phyloP scores from a whole-genome alignment of 2,329 filamentous ascomycete species.

The Westerdykella aurantiaca region DNA sequence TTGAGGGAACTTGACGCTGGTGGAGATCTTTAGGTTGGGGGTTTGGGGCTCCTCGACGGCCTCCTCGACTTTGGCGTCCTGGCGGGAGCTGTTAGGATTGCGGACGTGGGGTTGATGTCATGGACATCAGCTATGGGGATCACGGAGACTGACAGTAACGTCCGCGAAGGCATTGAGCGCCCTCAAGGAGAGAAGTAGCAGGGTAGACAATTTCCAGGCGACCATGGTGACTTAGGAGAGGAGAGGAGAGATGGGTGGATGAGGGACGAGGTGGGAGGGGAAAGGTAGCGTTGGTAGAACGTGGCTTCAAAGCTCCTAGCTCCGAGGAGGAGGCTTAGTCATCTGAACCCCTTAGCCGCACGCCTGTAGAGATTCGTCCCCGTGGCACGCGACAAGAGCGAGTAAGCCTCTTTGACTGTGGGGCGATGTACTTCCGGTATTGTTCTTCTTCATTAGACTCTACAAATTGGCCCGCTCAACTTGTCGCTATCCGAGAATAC shows the following conservation, averaged over 20 bases:
- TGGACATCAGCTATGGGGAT: conserved; percentile 19
- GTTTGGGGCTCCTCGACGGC: conserved; percentile 59
- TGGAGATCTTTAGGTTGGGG: conserved; percentile 52
- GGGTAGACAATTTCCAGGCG: conserved; percentile 63
- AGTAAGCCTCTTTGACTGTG: too few relatives aligned
- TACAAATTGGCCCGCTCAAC: too few relatives aligned
- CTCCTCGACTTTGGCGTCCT: conserved; percentile 31
- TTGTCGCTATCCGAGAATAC: too few relatives aligned
- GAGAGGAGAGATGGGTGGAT: conserved; percentile 1
- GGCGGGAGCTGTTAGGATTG: conserved; percentile 15
- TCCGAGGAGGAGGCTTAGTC: conserved; percentile 9
- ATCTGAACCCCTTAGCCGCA: background rate
- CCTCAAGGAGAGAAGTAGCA: conserved; percentile 66
- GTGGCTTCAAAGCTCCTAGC: conserved; percentile 23
- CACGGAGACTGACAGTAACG: conserved; percentile 49
- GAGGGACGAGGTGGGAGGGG: conserved; percentile 11
- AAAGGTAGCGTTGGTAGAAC: conserved; percentile 20
- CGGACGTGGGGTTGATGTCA: conserved; percentile 23
- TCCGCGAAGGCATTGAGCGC: conserved; percentile 60
- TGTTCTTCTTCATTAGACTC: too few relatives aligned
- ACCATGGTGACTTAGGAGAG: conserved; percentile 52
- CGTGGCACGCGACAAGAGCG: too few relatives aligned
- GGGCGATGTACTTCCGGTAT: too few relatives aligned
- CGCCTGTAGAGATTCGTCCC: too few relatives aligned
- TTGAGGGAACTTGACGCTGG: conserved; percentile 56